Percentiles rank a stretch among this genome's conserved stretches.
These are phyloP conservation scores for Escallonia herrerae DNA, from an alignment of 129 eudicot genomes.

Conservation along the genomic window DNA sequence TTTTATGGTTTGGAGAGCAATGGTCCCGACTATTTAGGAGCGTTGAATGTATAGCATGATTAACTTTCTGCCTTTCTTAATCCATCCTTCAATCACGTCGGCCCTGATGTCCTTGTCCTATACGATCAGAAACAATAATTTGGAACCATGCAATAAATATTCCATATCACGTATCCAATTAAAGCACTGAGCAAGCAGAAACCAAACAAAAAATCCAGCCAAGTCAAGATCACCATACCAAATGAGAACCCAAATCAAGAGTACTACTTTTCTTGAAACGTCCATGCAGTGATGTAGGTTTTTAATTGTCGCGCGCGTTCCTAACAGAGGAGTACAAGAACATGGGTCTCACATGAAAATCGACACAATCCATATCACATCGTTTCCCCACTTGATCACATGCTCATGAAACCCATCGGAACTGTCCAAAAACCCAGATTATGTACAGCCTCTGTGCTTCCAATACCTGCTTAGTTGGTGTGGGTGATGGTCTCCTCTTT, in stretches of 20 bases:
- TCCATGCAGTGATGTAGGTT: conserved; percentile 6
- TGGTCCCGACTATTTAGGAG: no score
- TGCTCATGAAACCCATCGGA: conserved; percentile 14
- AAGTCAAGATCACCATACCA: not conserved
- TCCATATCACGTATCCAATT: no score
- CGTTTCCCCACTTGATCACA: conserved; percentile 7
- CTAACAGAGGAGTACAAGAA: not conserved
- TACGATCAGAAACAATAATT: no score
- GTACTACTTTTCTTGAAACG: not conserved
- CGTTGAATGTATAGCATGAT: no score
- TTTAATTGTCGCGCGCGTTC: conserved; percentile 6
- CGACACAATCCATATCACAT: not conserved
- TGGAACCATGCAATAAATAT: no score
- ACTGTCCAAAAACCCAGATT: conserved; percentile 4
- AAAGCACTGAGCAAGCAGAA: no score
- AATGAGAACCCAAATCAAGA: not conserved
- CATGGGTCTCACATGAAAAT: conserved; percentile 10
- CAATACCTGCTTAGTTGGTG: conserved; percentile 7
- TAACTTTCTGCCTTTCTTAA: no score
- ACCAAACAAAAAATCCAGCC: not conserved
- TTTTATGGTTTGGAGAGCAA: no score
- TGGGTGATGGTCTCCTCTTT: conserved; percentile 10
- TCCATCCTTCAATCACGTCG: no score
- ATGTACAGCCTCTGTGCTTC: conserved; percentile 3
- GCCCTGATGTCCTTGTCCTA: no score